phyloP scores from a whole-genome alignment of 169 alveolate species.

The Plasmodium falciparum region DNA sequence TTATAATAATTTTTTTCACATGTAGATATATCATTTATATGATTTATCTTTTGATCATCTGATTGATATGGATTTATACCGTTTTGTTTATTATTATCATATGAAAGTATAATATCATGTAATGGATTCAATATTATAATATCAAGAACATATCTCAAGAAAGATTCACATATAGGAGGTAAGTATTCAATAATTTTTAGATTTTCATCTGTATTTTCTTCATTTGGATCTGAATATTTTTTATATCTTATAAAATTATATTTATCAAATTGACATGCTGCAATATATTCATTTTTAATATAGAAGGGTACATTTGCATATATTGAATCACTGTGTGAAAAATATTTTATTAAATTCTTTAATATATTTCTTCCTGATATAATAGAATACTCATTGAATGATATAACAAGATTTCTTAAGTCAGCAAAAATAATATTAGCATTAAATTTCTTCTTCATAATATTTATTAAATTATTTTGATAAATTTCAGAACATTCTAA shows the following conservation, averaged over 20 bases:
- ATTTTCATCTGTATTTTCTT: conserved; percentile 82
- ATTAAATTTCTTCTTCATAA: conserved; percentile 76
- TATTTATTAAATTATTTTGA: conserved; percentile 76
- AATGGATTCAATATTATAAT: conserved; percentile 30
- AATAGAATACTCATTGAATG: conserved; percentile 79
- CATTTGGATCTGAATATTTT: conserved; percentile 82
- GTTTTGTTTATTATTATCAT: conserved; percentile 5
- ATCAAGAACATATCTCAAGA: conserved; percentile 78
- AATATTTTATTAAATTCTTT: conserved; percentile 77
- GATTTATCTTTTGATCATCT: conserved; percentile 68
- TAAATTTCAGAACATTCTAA: conserved; percentile 77
- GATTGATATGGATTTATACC: conserved; percentile 22
- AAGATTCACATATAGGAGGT: conserved; percentile 84
- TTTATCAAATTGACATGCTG: conserved; percentile 83
- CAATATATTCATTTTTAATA: conserved; percentile 83
- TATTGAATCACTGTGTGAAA: conserved; percentile 80
- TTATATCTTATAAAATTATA: conserved; percentile 82
- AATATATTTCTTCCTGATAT: conserved; percentile 82
- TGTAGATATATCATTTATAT: conserved; percentile 8
- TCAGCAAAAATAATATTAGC: conserved; percentile 80
- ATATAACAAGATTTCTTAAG: conserved; percentile 80
- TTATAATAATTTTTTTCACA: conserved; percentile 37
- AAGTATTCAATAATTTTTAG: conserved; percentile 81
- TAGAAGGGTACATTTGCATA: conserved; percentile 84
- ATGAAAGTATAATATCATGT: conserved; percentile 31